phyloP scores from a whole-genome alignment of 805 yeast genomes.

The Wickerhamiella parazyma region DNA sequence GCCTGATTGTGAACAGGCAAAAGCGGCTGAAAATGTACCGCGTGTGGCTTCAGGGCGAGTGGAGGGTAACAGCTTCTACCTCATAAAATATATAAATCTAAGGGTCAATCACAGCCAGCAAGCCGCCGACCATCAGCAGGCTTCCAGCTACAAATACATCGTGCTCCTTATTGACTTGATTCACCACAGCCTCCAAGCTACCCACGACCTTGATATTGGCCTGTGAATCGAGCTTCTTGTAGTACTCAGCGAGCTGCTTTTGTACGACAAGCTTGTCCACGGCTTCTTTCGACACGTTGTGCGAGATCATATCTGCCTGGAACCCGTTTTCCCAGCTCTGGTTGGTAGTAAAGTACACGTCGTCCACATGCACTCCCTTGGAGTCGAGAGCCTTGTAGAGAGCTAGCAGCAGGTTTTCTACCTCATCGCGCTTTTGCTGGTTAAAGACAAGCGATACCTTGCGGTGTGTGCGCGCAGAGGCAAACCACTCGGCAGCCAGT shows the following conservation, averaged over 20 bases:
- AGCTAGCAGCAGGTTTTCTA: constrained; percentile 41
- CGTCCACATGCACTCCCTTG: constrained; percentile 22
- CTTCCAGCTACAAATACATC: constrained; percentile 92
- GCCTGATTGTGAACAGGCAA: constrained; percentile 83
- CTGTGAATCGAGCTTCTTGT: constrained; percentile 39
- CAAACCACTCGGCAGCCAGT: constrained; percentile 77
- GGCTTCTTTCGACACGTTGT: constrained; percentile 65
- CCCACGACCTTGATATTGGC: constrained; percentile 39
- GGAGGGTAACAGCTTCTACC: constrained; percentile 22
- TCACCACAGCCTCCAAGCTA: constrained; percentile 64
- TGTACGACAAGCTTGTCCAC: constrained; percentile 77
- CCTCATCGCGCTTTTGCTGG: constrained; percentile 81
- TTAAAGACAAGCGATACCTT: constrained; percentile 57
- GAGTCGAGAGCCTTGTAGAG: constrained; percentile 25
- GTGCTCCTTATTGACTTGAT: constrained; percentile 31
- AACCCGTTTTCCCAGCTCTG: constrained; percentile 86
- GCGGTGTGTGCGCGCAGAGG: constrained; percentile 11
- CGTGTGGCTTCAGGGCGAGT: constrained; percentile 92
- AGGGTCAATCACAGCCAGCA: constrained; percentile 65
- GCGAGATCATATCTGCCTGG: constrained; percentile 60
- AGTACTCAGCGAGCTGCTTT: constrained; percentile 52
- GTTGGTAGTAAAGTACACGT: constrained; percentile 69
- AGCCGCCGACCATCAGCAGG: constrained; percentile 86
- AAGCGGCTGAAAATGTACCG: constrained; percentile 90
- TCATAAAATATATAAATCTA: neutral